Percentiles rank a stretch among this genome's conserved stretches.
Conservation (phyloP, 768 basidiomycete species). For the Mycena maculata region DNA sequence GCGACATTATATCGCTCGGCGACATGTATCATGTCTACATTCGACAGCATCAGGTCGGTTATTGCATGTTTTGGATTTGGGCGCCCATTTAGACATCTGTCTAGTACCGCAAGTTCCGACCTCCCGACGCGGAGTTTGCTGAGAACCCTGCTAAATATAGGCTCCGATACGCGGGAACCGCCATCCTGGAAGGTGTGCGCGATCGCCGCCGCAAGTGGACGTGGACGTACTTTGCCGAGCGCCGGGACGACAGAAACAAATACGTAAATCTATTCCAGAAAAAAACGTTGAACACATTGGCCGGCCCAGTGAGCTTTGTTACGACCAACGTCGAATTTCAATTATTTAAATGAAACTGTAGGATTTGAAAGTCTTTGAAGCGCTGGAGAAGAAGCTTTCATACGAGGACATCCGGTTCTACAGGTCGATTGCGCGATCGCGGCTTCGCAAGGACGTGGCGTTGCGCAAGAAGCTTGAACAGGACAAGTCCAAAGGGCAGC, state of each 20-base stretch:
- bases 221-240: slow-evolving; percentile 89
- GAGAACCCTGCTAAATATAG: slow-evolving; percentile 74
- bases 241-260: slow-evolving; percentile 85
- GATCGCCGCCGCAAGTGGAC: slow-evolving; percentile 90
- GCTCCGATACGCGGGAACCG: slow-evolving; percentile 80
- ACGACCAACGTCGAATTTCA: not conserved
- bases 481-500: slow-evolving; percentile 64
- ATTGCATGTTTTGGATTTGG: not conserved
- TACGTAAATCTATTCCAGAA: slow-evolving; percentile 91
- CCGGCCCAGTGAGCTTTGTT: slow-evolving; percentile 62
- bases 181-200: slow-evolving; percentile 85
- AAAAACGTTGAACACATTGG: slow-evolving; percentile 66
- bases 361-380: slow-evolving; percentile 67
- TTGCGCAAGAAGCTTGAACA: slow-evolving; percentile 77
- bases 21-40: slow-evolving; percentile 98
- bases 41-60: slow-evolving; percentile 78
- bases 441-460: slow-evolving; percentile 86
- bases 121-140: slow-evolving; percentile 68
- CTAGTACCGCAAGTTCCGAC: slow-evolving; percentile 88
- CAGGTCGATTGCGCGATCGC: slow-evolving; percentile 91
- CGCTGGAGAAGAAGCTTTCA: slow-evolving; percentile 82
- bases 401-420: slow-evolving; percentile 99
- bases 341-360: slow-evolving; percentile 40
- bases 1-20: slow-evolving; percentile 90
- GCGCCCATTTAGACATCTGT: slow-evolving; percentile 24